Base-by-base conservation (phyloP, 2,329 filamentous ascomycete species). In the Apiospora koreana region DNA sequence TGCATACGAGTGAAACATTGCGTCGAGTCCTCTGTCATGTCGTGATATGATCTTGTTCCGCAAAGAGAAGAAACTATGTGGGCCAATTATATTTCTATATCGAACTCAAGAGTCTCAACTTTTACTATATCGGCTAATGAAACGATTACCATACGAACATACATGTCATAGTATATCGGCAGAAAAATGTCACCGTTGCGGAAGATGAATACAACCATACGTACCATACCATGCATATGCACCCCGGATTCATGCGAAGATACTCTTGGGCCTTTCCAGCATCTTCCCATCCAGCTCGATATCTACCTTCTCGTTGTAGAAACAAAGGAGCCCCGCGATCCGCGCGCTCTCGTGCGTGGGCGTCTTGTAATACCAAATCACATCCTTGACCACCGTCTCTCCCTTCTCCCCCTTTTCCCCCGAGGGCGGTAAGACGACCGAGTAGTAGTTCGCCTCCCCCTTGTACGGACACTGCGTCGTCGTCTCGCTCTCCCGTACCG, bases 261-360 rank as follows among this genome's bases (percentile, higher is more conserved):
- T 69, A 21, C 75, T 74, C 71, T 76, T 75, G 12, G 81, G 81
- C n/a, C 74, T 73, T 50, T 77, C 73, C 68, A 81, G 46, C 43
- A 77, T 71, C 69, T 79, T 76, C 0, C 89, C 89, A 71, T 89
- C 87, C 7, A 91, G 73, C 69, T 83, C 81, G n/a, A 92, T 84
- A 71, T 91, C 88, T 1, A 92, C 88, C 79, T 89, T 90, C 77
- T 92, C 91, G 72, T 92, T 91, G 73, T 92, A 92, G 71, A 92
- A 92, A 75, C 89, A 92, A 68, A 91, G 65, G 65, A 84, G 76
- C 1, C 89, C 89, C 1, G 86, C 86, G 71, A 92, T 82, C 2
- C 78, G 79, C 2, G 83, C 85, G 69, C 86, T 87, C 78, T 92
- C 91, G 0, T 82, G 74, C 0, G 86, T 88, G 2, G 91, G 89